Base-by-base conservation (phyloP, 1,284 basidiomycete species). In the Fomitopsis betulina region DNA sequence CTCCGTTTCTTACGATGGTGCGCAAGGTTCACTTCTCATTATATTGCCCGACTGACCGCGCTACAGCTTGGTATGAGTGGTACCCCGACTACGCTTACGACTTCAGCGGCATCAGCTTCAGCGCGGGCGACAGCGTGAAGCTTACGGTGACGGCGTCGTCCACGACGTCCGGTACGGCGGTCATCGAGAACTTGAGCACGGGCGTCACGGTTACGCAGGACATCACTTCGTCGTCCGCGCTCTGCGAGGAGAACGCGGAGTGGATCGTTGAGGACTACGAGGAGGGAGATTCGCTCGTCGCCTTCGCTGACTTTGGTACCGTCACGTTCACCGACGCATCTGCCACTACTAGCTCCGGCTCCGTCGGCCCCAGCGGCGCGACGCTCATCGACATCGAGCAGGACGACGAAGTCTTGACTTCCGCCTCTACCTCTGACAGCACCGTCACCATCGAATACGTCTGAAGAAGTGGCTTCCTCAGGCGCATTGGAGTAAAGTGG, bases 11-110 rank as follows among this genome's bases (percentile, higher is more conserved):
- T 71, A 63, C 58, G 67, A 68, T 47, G 63, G 68, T 67, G 59
- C 19, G 67, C 57, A 15, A 7, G 15, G 3, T 30, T 23, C 6
- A 7, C 13, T 35, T 43, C 25, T 25, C 10, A 37, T 6, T 1
- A 37, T 23, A 33, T 23, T 56, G 5, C 49, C 13, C 33, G 13
- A 8, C 30, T 17, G 33, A 25, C 42, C 10, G 37, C 17, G 25
- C 25, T n/a, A 21, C 56, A 74, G 73, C 71, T 21, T 75, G 74
- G 74, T 75, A 71, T 62, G 74, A 75, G 60, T 75, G 72, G 69
- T 75, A 67, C 67, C 73, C 74, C 27, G 73, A 67, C 62, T 70
- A 62, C 62, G 70, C 73, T 10, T 58, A 65, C 58, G 70, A 72
- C 65, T 74, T 74, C 65, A 61, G 59, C 15, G 73, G 70, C 50